These are phyloP conservation scores for Magnolia officinalis DNA, from an alignment of 164 flowering plant genomes.

Conservation along the genomic window DNA sequence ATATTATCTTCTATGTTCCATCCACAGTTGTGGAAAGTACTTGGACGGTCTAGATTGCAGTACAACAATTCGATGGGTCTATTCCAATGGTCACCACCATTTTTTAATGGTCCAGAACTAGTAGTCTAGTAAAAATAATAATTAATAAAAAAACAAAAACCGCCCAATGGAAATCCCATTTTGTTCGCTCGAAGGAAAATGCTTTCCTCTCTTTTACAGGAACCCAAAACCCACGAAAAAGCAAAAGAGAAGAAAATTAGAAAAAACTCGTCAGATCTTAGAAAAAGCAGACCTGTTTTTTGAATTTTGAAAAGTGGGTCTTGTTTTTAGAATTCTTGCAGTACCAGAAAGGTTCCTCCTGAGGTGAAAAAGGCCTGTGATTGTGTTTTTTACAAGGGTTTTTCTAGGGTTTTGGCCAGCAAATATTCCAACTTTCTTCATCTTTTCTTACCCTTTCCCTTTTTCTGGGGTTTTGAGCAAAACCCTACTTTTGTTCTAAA, in stretches of 20 bases:
- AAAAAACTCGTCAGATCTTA: not conserved
- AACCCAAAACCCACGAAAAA: not conserved
- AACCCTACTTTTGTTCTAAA: not conserved
- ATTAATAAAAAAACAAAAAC: not conserved
- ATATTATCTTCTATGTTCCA: too few relatives aligned
- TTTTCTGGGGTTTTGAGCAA: slow-evolving; percentile 8
- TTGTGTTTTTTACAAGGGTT: slow-evolving; percentile 5
- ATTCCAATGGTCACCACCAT: too few relatives aligned
- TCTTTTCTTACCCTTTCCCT: not conserved
- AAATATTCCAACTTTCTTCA: slow-evolving; percentile 1
- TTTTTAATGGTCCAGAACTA: too few relatives aligned
- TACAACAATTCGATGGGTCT: too few relatives aligned
- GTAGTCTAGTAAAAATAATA: too few relatives aligned
- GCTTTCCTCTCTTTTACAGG: not conserved
- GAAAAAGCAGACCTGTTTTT: not conserved
- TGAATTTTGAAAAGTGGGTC: not conserved
- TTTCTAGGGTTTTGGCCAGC: slow-evolving; percentile 11
- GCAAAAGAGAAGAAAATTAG: not conserved
- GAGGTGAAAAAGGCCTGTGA: slow-evolving; percentile 7
- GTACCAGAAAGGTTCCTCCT: not conserved
- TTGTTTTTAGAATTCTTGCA: not conserved
- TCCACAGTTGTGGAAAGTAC: too few relatives aligned
- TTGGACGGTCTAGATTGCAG: too few relatives aligned
- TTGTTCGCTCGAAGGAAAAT: not conserved
- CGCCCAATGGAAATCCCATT: not conserved